A percentile compares a stretch with the other conserved stretches of the same genome.
Evolutionary conservation across 2,329 filamentous ascomycete species (phyloP).

Genomic region (Penicillium sp.): DNA sequence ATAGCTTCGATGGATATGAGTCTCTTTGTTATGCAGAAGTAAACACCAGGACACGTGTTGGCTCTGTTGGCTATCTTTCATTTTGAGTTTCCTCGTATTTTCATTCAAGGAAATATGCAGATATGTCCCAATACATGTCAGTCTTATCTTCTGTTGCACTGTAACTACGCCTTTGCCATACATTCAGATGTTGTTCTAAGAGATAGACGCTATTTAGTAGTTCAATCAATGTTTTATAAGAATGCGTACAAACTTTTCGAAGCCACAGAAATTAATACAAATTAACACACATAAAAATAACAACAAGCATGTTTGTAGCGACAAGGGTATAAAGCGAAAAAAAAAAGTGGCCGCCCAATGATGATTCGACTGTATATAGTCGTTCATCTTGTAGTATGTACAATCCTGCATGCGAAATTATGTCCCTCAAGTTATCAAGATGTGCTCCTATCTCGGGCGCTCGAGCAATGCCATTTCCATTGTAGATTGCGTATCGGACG

Average conservation of each 20-base stretch:
- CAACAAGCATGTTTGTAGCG: not conserved
- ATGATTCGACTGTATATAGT: not conserved
- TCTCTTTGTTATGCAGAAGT: conserved; percentile 5
- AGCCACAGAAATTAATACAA: not conserved
- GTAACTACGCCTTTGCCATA: not conserved
- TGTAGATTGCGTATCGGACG: conserved; percentile 7
- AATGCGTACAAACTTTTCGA: not conserved
- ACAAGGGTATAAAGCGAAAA: conserved; percentile 5
- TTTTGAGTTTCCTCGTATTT: not conserved
- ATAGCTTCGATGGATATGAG: conserved; percentile 1
- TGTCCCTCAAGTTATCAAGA: not conserved
- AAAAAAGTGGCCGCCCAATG: conserved; percentile 1
- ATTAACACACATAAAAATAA: not conserved
- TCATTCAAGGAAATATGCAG: not conserved
- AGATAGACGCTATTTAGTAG: not conserved
- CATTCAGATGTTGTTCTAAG: not conserved
- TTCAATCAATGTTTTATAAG: not conserved
- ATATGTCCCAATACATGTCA: no score
- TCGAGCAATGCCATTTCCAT: conserved; percentile 7
- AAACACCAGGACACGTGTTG: conserved; percentile 2
- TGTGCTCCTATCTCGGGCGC: not conserved
- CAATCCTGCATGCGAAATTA: not conserved
- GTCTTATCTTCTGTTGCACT: not conserved
- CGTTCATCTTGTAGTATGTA: not conserved
- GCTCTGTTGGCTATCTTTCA: not conserved